Evolutionary conservation across 176 grass and related monocot species (phyloP), one percentile per base, ranked within the genome.

Genomic region (Echinochloa phyllopogon): DNA sequence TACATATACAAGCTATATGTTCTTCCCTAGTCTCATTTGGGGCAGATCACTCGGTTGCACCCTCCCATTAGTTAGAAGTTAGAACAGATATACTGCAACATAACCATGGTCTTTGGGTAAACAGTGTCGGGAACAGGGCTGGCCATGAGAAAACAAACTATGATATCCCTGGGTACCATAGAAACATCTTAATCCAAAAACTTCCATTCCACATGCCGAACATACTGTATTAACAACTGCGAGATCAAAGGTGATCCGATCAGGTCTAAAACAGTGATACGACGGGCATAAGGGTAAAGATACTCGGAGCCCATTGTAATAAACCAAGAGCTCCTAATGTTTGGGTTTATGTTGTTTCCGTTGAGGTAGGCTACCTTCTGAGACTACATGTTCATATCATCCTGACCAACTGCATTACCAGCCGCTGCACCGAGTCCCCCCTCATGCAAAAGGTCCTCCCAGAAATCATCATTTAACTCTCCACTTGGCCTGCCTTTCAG

Each of bases 391-490:
- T 87, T 89, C 84, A 85, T 89, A 76, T 88, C 88, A 60, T 85
- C 69, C 13, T 85, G 74, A 68, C 75, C 71, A 60, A 58, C 66
- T 5, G 51, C 47, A 73, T 85, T 82, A 11, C 50, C 71, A 40
- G 78, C 38, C 38, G 82, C 82, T 16, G 81, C 88, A 11, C 70
- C 74, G 1, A 90, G 76, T 0, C 79, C 91, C 38, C 84, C 91
- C 76, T 94, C 87, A 21, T 88, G 90, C 21, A 98, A 80, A 51
- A 98, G 87, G 76, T 94, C 96, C 85, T 98, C 93, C 96, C 96
- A 98, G 79, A 98, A 98, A 50, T 95, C 91, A 81, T 94, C 93
- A 70, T 94, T 98, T 58, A 98, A 81, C 63, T 94, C 96, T 33
- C 79, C 91, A 51, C 84, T 92, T 24, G 83, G 58, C 37, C 53